Base-by-base conservation (phyloP, 176 grass and related monocot genomes). In the Themeda triandra region DNA sequence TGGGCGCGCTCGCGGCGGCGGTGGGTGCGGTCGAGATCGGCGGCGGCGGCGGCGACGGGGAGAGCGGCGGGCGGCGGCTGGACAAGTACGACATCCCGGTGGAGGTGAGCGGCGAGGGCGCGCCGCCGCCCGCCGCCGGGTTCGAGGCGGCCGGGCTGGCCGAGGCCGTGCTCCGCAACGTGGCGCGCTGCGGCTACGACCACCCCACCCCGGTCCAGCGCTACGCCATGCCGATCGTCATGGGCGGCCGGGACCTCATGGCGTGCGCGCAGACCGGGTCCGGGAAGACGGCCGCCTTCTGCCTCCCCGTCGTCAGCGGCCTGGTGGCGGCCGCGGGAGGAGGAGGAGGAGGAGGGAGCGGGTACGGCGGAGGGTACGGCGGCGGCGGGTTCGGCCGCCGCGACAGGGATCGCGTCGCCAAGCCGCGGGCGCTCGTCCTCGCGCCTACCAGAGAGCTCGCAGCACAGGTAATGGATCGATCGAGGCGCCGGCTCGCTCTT, bases 231-330 rank as follows among this genome's bases (percentile, higher is more conserved):
- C 95, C 95, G 41, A 87, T 93, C 27, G 80, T 79, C n/a, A 27
- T 87, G 23, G 68, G 71, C 0, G 87, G 92, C n/a, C 28, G 89
- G 21, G 95, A 93, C 75, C 89, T 95, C 35, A 93, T 95, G 95
- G 90, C 90, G 19, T 94, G 95, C 79, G 91, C 92, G 59, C 95
- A 98, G 80, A 98, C 95, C 0, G 92, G 95, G 5, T 98, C 92
- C 24, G 92, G 95, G 33, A 98, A 95, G 87, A 98, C 95, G 2
- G 95, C 95, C 59, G 92, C 92, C 9, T 98, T 95, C 87, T 95
- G 91, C 89, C 80, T 98, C 64, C 95, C 92, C 4, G 77, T 95
- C 64, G 76, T 98, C 1, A 87, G 85, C 74, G 82, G 80, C 6
- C 73, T 77, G 1, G 58, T 15, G 13, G 41, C 8, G 24, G 3